Evolutionary conservation across 352 stramenopile species (phyloP), one percentile per base, ranked within the genome.

Genomic region (Phytophthora europaea): DNA sequence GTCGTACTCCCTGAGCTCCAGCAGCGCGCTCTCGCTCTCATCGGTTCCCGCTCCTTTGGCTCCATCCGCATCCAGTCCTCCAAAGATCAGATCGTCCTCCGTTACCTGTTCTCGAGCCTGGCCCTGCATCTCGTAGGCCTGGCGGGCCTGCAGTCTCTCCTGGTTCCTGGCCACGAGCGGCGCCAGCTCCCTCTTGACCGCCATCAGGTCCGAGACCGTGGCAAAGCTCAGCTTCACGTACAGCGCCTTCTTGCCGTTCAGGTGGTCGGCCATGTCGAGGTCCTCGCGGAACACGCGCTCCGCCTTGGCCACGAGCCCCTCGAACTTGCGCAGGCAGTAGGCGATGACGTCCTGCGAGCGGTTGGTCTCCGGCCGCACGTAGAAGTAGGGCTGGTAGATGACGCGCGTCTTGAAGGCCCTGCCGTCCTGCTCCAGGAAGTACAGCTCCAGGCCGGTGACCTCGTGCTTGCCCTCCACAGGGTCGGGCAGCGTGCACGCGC

Each of bases 1-100:
- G 77, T 99, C 98, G 80, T 99, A 99, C 80, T 99, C 98, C 33
- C 98, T 86, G 33, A 99, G 84, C 57, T 99, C 98, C 6, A 97
- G 70, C 23, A 98, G 69, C 4, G 80, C 79, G 43, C 87, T 90
- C 28, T 98, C 79, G 50, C 75, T 89, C 43, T 95, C 87, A 60
- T 92, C 82, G 9, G 87, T 81, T 0, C 31, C 28, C n/a, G 53
- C 23, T 61, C 61, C 65, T 47, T 74, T 76, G 0, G 23, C 53
- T 33, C 40, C 54, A 28, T 72, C 67, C 28, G 36, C 59, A 51
- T 83, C 68, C 1, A 34, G 67, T 38, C 62, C 73, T 38, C 62
- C 73, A 66, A 89, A 81, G 36, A 79, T 53, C 22, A 81, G 57
- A 54, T 86, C 82, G 22, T 89, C 81, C 54, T 88, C 81, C 0